Conservation (phyloP, 495 filamentous ascomycete genomes). For the Aspergillus conjunctus region DNA sequence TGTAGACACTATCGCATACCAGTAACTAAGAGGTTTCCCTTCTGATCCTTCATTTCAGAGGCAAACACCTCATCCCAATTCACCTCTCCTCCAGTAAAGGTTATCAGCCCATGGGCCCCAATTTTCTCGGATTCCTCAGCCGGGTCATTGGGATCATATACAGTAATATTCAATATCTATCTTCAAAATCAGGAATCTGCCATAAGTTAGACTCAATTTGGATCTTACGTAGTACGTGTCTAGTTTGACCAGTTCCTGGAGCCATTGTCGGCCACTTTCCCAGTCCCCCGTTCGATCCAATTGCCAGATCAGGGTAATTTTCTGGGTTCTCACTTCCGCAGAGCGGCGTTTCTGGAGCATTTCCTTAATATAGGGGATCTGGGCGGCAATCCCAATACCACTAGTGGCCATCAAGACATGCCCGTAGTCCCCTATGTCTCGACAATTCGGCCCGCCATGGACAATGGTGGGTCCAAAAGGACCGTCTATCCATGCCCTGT, state of each 20-base stretch:
- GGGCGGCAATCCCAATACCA: conserved; percentile 40
- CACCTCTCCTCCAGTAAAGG: conserved; percentile 1
- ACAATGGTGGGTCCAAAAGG: conserved; percentile 32
- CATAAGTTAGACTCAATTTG: neutral
- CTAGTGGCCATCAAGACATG: conserved; percentile 38
- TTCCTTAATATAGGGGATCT: conserved; percentile 42
- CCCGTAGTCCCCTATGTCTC: conserved; percentile 34
- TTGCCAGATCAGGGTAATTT: conserved; percentile 37
- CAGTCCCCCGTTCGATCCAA: conserved; percentile 28
- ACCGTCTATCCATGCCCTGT: conserved; percentile 36
- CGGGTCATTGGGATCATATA: conserved; percentile 1
- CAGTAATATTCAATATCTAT: conserved; percentile 17
- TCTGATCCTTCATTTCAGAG: conserved; percentile 7
- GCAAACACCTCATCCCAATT: conserved; percentile 8
- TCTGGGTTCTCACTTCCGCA: conserved; percentile 31
- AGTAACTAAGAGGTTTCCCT: conserved; percentile 9
- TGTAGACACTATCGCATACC: neutral
- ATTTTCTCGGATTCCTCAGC: neutral
- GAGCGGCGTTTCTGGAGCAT: conserved; percentile 34
- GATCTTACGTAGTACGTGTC: conserved; percentile 27
- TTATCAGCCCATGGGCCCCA: conserved; percentile 15
- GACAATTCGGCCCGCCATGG: conserved; percentile 13
- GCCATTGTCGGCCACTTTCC: conserved; percentile 25
- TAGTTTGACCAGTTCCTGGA: conserved; percentile 25
- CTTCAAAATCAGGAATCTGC: neutral